Conservation (phyloP, 2,329 filamentous ascomycete genomes). For the Sporothrix variecibatus region DNA sequence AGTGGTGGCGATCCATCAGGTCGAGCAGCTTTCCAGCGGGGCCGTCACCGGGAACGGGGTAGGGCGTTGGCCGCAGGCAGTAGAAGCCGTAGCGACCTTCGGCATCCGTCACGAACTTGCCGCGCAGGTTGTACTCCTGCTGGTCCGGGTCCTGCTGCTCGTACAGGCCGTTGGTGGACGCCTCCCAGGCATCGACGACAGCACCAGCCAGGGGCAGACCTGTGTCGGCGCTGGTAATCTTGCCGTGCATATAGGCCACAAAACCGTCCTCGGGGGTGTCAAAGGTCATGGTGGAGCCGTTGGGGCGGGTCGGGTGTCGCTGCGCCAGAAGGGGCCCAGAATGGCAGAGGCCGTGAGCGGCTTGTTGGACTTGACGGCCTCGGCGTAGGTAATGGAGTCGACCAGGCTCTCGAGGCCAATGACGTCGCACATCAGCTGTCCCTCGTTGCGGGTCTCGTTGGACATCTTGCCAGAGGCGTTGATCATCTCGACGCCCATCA, state of each 20-base stretch:
- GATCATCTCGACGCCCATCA: slow-evolving; percentile 61
- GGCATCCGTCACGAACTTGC: slow-evolving; percentile 41
- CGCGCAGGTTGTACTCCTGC: slow-evolving; percentile 30
- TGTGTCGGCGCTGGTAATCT: slow-evolving; percentile 42
- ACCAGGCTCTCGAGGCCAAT: slow-evolving; percentile 63
- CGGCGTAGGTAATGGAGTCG: slow-evolving; percentile 65
- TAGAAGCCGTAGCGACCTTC: slow-evolving; percentile 65
- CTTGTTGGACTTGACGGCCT: slow-evolving; percentile 41
- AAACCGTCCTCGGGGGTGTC: slow-evolving; percentile 43
- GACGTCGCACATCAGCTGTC: slow-evolving; percentile 63
- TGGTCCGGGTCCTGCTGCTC: slow-evolving; percentile 67
- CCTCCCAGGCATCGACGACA: slow-evolving; percentile 65
- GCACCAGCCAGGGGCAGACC: slow-evolving; percentile 57
- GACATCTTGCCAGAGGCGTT: slow-evolving; percentile 63
- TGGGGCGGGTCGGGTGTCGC: slow-evolving; percentile 60
- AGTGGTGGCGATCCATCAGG: slow-evolving; percentile 42
- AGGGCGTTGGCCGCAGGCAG: slow-evolving; percentile 61
- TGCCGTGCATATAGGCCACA: slow-evolving; percentile 58
- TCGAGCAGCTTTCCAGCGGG: slow-evolving; percentile 39
- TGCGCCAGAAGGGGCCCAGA: slow-evolving; percentile 67
- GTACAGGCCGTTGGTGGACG: slow-evolving; percentile 61
- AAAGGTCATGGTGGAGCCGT: slow-evolving; percentile 57
- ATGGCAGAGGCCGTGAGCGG: slow-evolving; percentile 58
- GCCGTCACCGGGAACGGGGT: slow-evolving; percentile 42
- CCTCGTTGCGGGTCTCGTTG: slow-evolving; percentile 61